phyloP scores from a whole-genome alignment of 306 rosid species.

The Dalbergia cochinchinensis region DNA sequence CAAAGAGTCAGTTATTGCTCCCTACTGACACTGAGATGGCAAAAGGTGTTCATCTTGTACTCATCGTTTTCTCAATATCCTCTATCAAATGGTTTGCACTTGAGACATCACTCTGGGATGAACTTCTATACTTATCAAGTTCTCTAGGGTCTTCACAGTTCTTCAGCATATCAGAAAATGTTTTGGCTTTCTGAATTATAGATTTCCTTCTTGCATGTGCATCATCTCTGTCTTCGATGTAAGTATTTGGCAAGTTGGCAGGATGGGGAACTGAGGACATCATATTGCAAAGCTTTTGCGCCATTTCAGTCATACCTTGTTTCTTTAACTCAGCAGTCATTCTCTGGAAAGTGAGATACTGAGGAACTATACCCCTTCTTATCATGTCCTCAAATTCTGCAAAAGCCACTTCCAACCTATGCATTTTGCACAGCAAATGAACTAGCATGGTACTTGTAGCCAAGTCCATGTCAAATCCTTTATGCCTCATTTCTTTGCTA shows the following conservation, averaged over 20 bases:
- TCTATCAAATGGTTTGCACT: constrained; percentile 61
- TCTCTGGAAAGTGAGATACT: constrained; percentile 84
- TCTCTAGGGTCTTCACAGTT: constrained; percentile 70
- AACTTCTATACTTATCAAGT: constrained; percentile 59
- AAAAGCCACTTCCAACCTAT: constrained; percentile 73
- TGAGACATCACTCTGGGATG: constrained; percentile 56
- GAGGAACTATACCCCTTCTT: constrained; percentile 81
- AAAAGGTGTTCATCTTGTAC: constrained; percentile 38
- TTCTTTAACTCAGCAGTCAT: constrained; percentile 65
- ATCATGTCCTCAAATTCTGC: constrained; percentile 81
- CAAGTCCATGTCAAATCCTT: constrained; percentile 84
- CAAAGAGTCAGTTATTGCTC: constrained; percentile 35
- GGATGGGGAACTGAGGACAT: constrained; percentile 89
- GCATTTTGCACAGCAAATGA: constrained; percentile 85
- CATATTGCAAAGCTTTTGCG: constrained; percentile 59
- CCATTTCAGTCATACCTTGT: constrained; percentile 74
- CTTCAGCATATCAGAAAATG: constrained; percentile 77
- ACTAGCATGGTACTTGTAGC: constrained; percentile 81
- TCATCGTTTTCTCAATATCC: constrained; percentile 56
- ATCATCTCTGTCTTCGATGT: constrained; percentile 55
- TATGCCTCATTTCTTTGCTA: constrained; percentile 80
- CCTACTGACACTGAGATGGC: constrained; percentile 25
- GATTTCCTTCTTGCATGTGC: constrained; percentile 64
- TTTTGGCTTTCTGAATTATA: constrained; percentile 74
- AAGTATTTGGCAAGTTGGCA: constrained; percentile 69